These are phyloP conservation scores for Trichoderma koningiopsis DNA, from an alignment of 2,329 filamentous ascomycete species.

Conservation along the genomic window DNA sequence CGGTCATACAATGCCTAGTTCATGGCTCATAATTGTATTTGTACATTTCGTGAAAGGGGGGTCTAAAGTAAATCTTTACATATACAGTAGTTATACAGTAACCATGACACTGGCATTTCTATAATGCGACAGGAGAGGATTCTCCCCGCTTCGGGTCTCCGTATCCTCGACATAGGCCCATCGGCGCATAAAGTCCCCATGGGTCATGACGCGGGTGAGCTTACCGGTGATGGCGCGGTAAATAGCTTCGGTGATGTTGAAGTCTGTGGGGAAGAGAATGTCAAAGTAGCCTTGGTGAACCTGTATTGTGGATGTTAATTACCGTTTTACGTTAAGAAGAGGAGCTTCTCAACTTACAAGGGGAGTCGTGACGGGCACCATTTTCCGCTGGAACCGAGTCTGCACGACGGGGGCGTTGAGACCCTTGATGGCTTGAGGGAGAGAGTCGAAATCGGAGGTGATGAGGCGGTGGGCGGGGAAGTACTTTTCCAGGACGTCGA, in stretches of 20 bases:
- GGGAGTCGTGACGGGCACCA: conserved; percentile 86
- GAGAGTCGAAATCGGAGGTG: conserved; percentile 84
- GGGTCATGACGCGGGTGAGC: conserved; percentile 78
- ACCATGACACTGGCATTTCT: conserved; percentile 92
- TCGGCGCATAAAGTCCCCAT: conserved; percentile 85
- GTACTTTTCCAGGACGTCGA: conserved; percentile 81
- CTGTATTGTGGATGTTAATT: too few relatives aligned
- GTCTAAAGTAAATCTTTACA: conserved; percentile 24
- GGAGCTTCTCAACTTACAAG: conserved; percentile 61
- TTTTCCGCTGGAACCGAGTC: conserved; percentile 83
- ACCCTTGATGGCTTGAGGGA: conserved; percentile 81
- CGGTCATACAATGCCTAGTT: not conserved
- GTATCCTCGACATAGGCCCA: conserved; percentile 94
- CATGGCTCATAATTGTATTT: conserved; percentile 1
- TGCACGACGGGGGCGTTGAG: conserved; percentile 95
- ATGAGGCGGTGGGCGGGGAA: conserved; percentile 90
- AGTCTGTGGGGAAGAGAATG: conserved; percentile 97
- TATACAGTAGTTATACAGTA: conserved; percentile 62
- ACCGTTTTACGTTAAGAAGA: too few relatives aligned
- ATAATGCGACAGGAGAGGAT: conserved; percentile 90
- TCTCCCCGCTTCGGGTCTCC: conserved; percentile 85
- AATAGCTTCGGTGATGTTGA: conserved; percentile 84
- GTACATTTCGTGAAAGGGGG: not conserved
- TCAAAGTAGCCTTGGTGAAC: conserved; percentile 99
- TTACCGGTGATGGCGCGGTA: conserved; percentile 94